Evolutionary conservation across 139 green algal genomes (phyloP).

Genomic region (Chlorella sp.): DNA sequence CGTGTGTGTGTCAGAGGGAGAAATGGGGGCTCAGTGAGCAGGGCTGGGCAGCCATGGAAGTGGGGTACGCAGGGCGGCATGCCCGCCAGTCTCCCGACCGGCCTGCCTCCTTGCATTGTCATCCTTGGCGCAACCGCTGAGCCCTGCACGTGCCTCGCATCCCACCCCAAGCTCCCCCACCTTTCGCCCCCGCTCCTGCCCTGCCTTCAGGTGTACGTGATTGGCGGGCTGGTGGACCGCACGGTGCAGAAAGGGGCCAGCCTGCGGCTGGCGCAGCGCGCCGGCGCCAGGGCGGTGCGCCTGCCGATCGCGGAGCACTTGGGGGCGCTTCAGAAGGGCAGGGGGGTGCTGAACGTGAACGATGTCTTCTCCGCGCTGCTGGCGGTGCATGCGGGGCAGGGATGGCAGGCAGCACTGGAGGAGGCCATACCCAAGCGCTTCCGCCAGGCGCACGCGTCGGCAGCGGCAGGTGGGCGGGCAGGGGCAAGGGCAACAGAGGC

Average conservation of each 20-base stretch:
- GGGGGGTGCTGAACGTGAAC: conserved; percentile 42
- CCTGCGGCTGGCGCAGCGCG: conserved; percentile 2
- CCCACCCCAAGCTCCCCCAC: not conserved
- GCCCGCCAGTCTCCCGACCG: not conserved
- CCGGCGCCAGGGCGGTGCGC: not conserved
- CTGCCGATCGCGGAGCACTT: conserved; percentile 28
- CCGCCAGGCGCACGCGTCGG: not conserved
- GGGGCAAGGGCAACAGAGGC: not conserved
- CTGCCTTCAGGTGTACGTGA: conserved; percentile 26
- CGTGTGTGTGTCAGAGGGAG: too few species aligned
- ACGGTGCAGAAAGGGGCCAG: conserved; percentile 12
- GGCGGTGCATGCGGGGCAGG: conserved; percentile 27
- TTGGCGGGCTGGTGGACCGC: conserved; percentile 37
- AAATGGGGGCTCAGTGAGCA: not conserved
- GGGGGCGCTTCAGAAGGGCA: not conserved
- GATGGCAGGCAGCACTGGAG: conserved; percentile 1
- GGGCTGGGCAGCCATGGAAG: not conserved
- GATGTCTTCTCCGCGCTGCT: conserved; percentile 36
- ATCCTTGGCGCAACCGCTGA: not conserved
- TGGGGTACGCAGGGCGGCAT: too few species aligned
- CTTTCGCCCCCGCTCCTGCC: too few species aligned
- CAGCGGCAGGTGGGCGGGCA: not conserved
- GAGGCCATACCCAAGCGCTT: conserved; percentile 11
- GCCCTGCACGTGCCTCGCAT: not conserved
- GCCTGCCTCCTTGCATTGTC: not conserved